These are phyloP conservation scores for Sicyos baderoa DNA, from an alignment of 306 rosid genomes.

Conservation along the genomic window DNA sequence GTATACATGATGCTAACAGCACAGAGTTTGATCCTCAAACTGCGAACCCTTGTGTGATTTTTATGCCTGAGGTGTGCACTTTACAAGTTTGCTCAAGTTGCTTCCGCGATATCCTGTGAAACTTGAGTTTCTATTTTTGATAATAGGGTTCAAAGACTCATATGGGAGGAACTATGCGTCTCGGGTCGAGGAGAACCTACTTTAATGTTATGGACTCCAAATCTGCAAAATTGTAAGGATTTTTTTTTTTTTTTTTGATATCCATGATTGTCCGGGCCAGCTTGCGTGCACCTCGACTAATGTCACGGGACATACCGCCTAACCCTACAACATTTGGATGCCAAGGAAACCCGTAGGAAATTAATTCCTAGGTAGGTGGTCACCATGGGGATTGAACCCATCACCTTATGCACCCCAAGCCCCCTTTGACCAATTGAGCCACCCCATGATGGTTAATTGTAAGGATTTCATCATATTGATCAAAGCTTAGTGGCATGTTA, in stretches of 20 bases:
- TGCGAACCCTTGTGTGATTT: slow-evolving; percentile 69
- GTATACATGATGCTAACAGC: slow-evolving; percentile 38
- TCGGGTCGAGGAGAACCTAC: slow-evolving; percentile 14
- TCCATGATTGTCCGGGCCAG: too few relatives aligned
- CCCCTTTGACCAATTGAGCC: too few relatives aligned
- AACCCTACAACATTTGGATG: too few relatives aligned
- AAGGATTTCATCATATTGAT: neutral
- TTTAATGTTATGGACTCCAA: slow-evolving; percentile 14
- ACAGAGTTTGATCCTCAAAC: slow-evolving; percentile 35
- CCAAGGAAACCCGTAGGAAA: too few relatives aligned
- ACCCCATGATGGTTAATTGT: too few relatives aligned
- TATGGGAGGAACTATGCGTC: slow-evolving; percentile 21
- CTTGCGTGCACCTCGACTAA: too few relatives aligned
- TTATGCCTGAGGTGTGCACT: slow-evolving; percentile 83
- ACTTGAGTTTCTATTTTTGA: slow-evolving; percentile 6
- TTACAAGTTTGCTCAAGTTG: slow-evolving; percentile 4
- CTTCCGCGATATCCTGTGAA: slow-evolving; percentile 16
- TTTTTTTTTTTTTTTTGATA: too few relatives aligned
- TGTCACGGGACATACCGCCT: too few relatives aligned
- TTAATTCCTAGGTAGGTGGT: too few relatives aligned
- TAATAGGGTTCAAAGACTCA: slow-evolving; percentile 17
- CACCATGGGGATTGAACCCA: too few relatives aligned
- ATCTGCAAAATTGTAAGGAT: slow-evolving; percentile 17
- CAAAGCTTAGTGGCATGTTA: neutral
- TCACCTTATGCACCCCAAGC: too few relatives aligned